These are phyloP conservation scores for Sphagnum fallax DNA, from an alignment of 228 moss, liverwort and hornwort genomes.

Conservation along the genomic window DNA sequence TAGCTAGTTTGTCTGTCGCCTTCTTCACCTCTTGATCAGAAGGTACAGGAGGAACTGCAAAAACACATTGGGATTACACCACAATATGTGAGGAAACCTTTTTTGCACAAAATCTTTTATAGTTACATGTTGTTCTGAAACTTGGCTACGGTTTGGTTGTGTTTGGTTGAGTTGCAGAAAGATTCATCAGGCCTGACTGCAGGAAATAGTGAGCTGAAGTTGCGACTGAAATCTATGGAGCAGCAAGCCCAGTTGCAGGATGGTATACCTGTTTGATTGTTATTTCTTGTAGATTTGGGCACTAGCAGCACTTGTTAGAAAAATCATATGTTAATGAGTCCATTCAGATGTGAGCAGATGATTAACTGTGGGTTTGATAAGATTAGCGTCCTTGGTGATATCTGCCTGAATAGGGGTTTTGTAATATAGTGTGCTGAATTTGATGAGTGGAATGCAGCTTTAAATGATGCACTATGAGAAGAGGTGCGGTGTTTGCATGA, in stretches of 20 bases:
- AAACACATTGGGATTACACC: no score
- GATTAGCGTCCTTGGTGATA: no score
- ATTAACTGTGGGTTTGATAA: no score
- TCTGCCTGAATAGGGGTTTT: no score
- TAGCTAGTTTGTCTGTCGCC: no score
- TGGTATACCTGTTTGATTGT: slow-evolving; percentile 15
- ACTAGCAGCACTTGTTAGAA: background rate
- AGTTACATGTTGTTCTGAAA: no score
- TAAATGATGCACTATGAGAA: slow-evolving; percentile 75
- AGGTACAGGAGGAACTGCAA: no score
- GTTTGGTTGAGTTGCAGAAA: slow-evolving; percentile 32
- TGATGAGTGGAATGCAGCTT: slow-evolving; percentile 24
- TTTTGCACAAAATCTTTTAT: no score
- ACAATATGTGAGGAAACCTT: no score
- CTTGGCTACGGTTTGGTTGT: background rate
- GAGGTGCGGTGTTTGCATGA: slow-evolving; percentile 69
- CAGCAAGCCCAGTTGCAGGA: slow-evolving; percentile 65
- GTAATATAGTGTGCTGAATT: no score
- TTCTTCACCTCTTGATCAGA: no score
- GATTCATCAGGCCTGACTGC: slow-evolving; percentile 52
- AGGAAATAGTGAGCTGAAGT: slow-evolving; percentile 54
- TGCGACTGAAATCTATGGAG: slow-evolving; percentile 56
- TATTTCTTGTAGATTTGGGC: background rate
- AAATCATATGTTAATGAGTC: background rate
- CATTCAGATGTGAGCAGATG: no score